Base-by-base conservation (phyloP, 1,139 yeast species). In the Trichomonascaceae sp. region DNA sequence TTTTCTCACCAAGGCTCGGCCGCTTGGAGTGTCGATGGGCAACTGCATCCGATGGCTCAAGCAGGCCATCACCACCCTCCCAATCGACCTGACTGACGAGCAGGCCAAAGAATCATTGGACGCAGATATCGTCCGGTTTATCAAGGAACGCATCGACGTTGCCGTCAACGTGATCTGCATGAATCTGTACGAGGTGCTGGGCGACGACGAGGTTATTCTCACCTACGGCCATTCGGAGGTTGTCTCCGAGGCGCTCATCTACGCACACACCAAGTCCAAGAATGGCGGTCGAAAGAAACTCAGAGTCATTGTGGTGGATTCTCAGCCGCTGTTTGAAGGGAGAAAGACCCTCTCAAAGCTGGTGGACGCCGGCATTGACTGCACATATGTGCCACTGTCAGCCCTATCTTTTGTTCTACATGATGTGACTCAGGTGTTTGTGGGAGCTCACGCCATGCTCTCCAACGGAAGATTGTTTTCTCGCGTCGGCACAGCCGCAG, bases 371-470 rank as follows among this genome's bases (percentile, higher is more conserved):
- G 78, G 76, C 3, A 62, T 80, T 26, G 73, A 73, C 40, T 71
- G 75, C 28, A 74, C 78, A 33, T 92, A 89, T 51, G 82, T 79
- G 22, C 62, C 85, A 44, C 73, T 89, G 41, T 78, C 77, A 36
- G 79, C 94, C 6, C 65, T 92, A 33, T 73, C 89, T 4, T 74
- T 92, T 9, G 77, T 85, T 8, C 67, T 87, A 43, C 73, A 76
- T 43, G 84, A 80, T 44, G 92, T 89, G 17, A 92, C 89, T 47
- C 79, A 81, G 44, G 94, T 89, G 4, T 79, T 92, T 55, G 64
- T 92, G 28, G 98, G 98, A 8, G 98, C 98, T 0, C 97, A 89
- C 54, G 93, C 97, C 26, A 87, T 92, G 82, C 67, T 89, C 39
- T 84, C 96, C 11, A 92, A 92, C 52, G 98, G 98, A 1, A 74